These are phyloP conservation scores for Cystobasidium tubakii DNA, from an alignment of 768 basidiomycete genomes.

Conservation along the genomic window DNA sequence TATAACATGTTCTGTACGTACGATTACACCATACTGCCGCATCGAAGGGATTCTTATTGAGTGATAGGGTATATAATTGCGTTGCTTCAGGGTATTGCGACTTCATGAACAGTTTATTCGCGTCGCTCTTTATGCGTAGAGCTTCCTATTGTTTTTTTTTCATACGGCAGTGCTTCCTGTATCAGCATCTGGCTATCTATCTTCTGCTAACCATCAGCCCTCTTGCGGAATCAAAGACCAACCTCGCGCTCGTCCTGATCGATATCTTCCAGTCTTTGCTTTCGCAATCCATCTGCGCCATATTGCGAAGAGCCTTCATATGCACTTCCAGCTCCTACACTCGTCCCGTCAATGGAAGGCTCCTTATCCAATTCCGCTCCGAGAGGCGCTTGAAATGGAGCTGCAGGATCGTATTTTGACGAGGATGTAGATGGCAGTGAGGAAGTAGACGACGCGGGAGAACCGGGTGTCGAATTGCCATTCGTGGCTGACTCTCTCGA, in stretches of 20 bases:
- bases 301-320: conserved; percentile 9
- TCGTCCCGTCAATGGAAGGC: conserved; percentile 33
- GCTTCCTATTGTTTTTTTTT: conserved; percentile 42
- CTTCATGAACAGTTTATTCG: conserved; percentile 79
- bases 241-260: conserved; percentile 35
- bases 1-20: conserved; percentile 37
- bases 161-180: too few relatives aligned
- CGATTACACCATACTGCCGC: conserved; percentile 90
- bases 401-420: conserved; percentile 28
- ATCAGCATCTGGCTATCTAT: too few relatives aligned
- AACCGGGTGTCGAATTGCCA: neutral
- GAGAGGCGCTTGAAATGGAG: conserved; percentile 32
- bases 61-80: conserved; percentile 72
- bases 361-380: conserved; percentile 28
- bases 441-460: conserved; percentile 15
- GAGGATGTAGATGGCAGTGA: conserved; percentile 22
- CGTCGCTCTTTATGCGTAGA: conserved; percentile 63
- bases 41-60: conserved; percentile 80
- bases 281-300: conserved; percentile 25
- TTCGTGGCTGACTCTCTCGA: neutral
- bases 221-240: neutral
- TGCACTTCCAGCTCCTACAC: conserved; percentile 21
- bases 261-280: conserved; percentile 32
- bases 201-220: neutral
- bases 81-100: conserved; percentile 74